Percentiles rank a stretch among this genome's conserved stretches.
Conservation (phyloP, 2,329 filamentous ascomycete species). For the Diaporthe sp. region DNA sequence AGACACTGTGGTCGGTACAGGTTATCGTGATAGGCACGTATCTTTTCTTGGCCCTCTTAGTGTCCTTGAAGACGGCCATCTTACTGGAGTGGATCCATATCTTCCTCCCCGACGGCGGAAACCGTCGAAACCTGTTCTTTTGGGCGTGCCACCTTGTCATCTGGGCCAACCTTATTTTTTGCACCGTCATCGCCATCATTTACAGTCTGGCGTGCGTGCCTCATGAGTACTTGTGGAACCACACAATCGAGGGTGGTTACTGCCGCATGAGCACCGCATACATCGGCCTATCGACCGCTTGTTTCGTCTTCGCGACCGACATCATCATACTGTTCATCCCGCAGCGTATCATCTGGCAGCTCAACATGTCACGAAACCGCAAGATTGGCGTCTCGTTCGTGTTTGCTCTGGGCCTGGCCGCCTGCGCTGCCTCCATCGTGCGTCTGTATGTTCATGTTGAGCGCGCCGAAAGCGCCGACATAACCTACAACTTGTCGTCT, state of each 20-base stretch:
- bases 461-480: neutral
- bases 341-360: constrained; percentile 1
- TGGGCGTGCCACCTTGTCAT: constrained; percentile 3
- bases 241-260: neutral
- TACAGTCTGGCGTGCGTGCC: neutral
- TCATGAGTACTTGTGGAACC: neutral
- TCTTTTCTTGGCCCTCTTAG: neutral
- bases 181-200: neutral
- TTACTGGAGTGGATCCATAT: neutral
- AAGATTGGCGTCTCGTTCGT: neutral
- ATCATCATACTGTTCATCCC: constrained; percentile 5
- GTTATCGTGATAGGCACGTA: neutral
- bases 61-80: constrained; percentile 4
- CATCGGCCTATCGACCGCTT: neutral
- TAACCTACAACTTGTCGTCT: neutral
- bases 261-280: neutral
- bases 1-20: neutral
- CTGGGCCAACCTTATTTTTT: constrained; percentile 2
- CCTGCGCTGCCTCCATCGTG: neutral
- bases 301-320: constrained; percentile 6
- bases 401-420: neutral
- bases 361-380: neutral
- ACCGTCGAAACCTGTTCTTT: neutral
- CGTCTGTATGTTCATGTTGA: neutral
- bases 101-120: neutral